Percentiles rank a stretch among this genome's conserved stretches.
Conservation (phyloP, 1,139 yeast species). For the Yarrowia galli region DNA sequence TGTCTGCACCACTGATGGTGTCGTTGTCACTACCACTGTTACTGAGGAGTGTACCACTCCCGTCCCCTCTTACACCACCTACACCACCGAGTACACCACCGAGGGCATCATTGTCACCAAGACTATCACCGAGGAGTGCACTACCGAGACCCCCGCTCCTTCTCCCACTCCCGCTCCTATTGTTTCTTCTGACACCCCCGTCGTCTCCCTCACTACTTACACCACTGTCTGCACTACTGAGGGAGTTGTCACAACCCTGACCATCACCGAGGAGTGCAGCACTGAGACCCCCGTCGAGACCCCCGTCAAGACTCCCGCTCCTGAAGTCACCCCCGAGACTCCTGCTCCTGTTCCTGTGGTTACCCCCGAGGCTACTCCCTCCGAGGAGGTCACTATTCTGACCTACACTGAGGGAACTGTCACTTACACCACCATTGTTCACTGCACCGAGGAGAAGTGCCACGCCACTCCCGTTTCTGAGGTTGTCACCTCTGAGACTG, state of each 20-base stretch:
- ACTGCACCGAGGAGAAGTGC: neutral
- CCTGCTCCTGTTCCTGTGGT: constrained; percentile 1
- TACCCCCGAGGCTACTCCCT: neutral
- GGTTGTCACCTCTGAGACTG: neutral
- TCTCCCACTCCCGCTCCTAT: constrained; percentile 4
- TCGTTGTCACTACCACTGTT: neutral
- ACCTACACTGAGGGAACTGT: constrained; percentile 7
- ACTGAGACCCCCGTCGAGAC: neutral
- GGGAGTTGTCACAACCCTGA: neutral
- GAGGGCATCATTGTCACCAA: neutral
- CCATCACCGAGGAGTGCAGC: constrained; percentile 12
- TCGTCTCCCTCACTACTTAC: constrained; percentile 25
- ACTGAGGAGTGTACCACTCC: constrained; percentile 16
- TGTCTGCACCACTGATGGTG: constrained; percentile 5
- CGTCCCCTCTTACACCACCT: constrained; percentile 3
- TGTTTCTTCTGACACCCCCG: neutral
- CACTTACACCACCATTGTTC: constrained; percentile 5
- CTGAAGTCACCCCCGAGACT: neutral
- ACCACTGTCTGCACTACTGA: constrained; percentile 22
- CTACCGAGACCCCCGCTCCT: neutral
- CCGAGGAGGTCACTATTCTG: neutral
- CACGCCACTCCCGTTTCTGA: neutral
- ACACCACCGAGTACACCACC: constrained; percentile 20
- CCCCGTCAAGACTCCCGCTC: neutral
- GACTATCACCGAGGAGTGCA: constrained; percentile 16